Base-by-base conservation (phyloP, 176 grass and related monocot genomes). In the Miscanthus lutarioriparius region DNA sequence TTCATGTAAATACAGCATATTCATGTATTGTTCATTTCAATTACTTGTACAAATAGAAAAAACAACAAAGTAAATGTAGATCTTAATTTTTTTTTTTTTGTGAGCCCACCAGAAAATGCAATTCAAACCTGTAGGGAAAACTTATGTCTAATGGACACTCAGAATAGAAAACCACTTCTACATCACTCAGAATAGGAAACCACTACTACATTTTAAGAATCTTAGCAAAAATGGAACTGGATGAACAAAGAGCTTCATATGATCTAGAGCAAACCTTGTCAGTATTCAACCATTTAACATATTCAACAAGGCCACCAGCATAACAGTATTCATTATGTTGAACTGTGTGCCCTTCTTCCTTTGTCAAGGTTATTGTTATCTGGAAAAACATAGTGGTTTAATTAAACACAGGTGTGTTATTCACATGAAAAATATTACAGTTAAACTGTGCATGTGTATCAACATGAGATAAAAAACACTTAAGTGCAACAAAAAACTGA, bases 261-360 rank as follows among this genome's bases (percentile, higher is more conserved):
- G 27, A 38, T 75, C 37, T 6, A 19, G 47, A 47, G 22, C 89
- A 89, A 81, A 98, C 96, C 96, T 98, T 98, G 79, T 98, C 93
- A 39, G 83, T 86, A 77, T 98, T 98, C 91, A 98, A 85, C 96
- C 96, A 98, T 64, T 88, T 92, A 77, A 98, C 93, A 92, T 98
- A 98, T 80, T 98, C 96, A 76, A 90, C 83, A 72, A 98, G 92
- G 56, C 96, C 96, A 47, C 96, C 96, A 70, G 96, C 91, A 88
- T 95, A 98, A 78, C 85, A 94, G 47, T 95, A 98, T 75, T 93
- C 91, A 83, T 98, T 92, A 75, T 91, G 86, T 76, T 93, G 90
- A 72, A 86, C 83, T 61, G 75, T 80, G 30, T 94, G 68, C 0
- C 75, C 81, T 82, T 89, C 94, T 80, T 94, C 93, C 88, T 94